Evolutionary conservation across 2,329 filamentous ascomycete genomes (phyloP), one percentile per base, ranked within the genome.

Genomic region (Trichoderma asperellum): DNA sequence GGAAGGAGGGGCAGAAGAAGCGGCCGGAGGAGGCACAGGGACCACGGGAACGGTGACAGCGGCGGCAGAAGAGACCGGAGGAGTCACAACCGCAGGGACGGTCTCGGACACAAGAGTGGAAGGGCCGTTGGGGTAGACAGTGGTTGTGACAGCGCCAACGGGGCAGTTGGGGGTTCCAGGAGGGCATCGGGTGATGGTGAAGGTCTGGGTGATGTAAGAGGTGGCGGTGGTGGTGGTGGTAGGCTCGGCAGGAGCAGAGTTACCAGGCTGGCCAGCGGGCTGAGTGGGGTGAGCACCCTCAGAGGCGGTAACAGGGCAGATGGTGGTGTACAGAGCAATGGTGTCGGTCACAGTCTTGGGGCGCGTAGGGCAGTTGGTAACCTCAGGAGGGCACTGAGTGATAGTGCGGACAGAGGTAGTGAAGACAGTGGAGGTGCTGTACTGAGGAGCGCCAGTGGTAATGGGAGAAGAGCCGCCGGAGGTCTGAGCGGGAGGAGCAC

Each of bases 351-450:
- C 71, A 68, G 77, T 73, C 70, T 77, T 80, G 74, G 77, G 77
- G 71, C 76, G 76, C 37, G 77, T 78, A 70, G 86, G 86, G 86
- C 89, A 91, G 87, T 91, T 76, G 79, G 86, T 85, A 76, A 90
- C 87, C 71, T 84, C 83, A 64, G 87, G 81, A 70, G 80, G 83
- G 83, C 88, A 90, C 70, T 83, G 84, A 80, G 86, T 89, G 83
- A 90, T 81, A 79, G 88, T 90, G 77, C 86, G 81, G 77, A 88
- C 81, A 74, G 83, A 82, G 77, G 87, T 89, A 74, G 81, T 78
- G 84, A 85, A 88, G 82, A 89, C 80, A 77, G 86, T 85, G 66
- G 80, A 81, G 73, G 85, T 85, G 75, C 84, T 84, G 72, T 81
- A 76, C 71, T 80, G 76, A 67, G 73, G 58, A 60, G 53, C 52